Conservation (phyloP, 805 yeast genomes). For the Metschnikowia peoriensis region DNA sequence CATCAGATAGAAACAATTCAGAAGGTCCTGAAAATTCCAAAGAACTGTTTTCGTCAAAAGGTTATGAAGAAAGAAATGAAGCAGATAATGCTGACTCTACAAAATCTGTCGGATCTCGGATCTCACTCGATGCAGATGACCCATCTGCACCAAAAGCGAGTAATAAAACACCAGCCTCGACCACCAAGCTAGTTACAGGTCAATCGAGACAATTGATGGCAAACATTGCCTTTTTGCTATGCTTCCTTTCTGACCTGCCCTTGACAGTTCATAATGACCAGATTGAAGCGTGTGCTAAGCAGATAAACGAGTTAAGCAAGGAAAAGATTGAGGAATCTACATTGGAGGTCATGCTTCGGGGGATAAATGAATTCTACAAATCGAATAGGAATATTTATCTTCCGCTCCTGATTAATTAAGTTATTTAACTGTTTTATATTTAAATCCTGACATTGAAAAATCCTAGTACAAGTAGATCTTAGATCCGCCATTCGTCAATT, state of each 20-base stretch:
- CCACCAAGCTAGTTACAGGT: background rate
- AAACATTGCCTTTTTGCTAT: slow-evolving; percentile 23
- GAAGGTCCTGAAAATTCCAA: background rate
- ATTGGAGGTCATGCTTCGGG: slow-evolving; percentile 19
- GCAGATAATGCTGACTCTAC: background rate
- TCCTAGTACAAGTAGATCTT: slow-evolving; percentile 51
- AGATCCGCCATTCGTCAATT: slow-evolving; percentile 41
- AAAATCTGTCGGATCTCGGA: background rate
- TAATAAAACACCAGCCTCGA: background rate
- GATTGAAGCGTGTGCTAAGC: background rate
- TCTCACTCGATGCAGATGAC: background rate
- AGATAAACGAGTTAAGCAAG: slow-evolving; percentile 5
- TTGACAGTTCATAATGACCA: slow-evolving; percentile 1
- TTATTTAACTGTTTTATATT: background rate
- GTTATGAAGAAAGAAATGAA: background rate
- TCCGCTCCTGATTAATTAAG: slow-evolving; percentile 20
- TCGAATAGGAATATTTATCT: slow-evolving; percentile 23
- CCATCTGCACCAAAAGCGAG: background rate
- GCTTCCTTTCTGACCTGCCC: slow-evolving; percentile 12
- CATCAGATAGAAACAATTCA: background rate
- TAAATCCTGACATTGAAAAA: background rate
- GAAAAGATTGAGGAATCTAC: slow-evolving; percentile 16
- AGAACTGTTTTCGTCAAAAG: background rate
- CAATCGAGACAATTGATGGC: slow-evolving; percentile 20
- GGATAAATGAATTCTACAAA: slow-evolving; percentile 28